Base-by-base conservation (phyloP, 305 asterid genomes). In the Fraxinus dipetala region DNA sequence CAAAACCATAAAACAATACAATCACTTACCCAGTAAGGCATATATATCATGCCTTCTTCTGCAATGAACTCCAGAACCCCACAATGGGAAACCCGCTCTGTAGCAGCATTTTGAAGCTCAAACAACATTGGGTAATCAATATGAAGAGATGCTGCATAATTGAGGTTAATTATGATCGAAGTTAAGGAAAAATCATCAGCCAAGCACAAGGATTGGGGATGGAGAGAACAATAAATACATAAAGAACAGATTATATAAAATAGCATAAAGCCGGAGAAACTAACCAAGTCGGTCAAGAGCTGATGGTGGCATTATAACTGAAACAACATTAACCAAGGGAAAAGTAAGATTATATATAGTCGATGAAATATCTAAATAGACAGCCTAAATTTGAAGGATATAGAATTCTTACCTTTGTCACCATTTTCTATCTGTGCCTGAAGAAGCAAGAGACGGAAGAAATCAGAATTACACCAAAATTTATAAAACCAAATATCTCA, bases 11-110 rank as follows among this genome's bases (percentile, higher is more conserved):
- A 70, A 77, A 67, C 20, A 28, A 69, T 28, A 14, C 22, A 30
- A 69, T 31, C 78, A 76, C 92, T 48, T 86, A 96, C 99, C 99
- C 98, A 96, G 84, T 96, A 96, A 74, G 98, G 99, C 98, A 96
- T 94, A 78, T 95, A 95, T 78, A 96, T 93, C 97, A 95, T 87
- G 93, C 99, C 99, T 89, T 96, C 98, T 87, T 96, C 99, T 51
- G 99, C 98, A 91, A 95, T 92, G 88, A 96, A 96, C 89, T 96
- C 99, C 81, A 96, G 86, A 82, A 96, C 99, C 36, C 99, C 99
- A 88, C 99, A 96, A 82, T 95, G 98, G 45, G 99, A 96, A 81
- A 88, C 84, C 56, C 98, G 89, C 79, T 91, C 97, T 3, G 96
- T 77, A n/a, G 92, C 87, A 86, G 87, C 84, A 87, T 96, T 96